Percentiles rank a stretch among this genome's conserved stretches.
phyloP scores from a whole-genome alignment of 2,329 filamentous ascomycete genomes.

The Leptographium wingfieldii region DNA sequence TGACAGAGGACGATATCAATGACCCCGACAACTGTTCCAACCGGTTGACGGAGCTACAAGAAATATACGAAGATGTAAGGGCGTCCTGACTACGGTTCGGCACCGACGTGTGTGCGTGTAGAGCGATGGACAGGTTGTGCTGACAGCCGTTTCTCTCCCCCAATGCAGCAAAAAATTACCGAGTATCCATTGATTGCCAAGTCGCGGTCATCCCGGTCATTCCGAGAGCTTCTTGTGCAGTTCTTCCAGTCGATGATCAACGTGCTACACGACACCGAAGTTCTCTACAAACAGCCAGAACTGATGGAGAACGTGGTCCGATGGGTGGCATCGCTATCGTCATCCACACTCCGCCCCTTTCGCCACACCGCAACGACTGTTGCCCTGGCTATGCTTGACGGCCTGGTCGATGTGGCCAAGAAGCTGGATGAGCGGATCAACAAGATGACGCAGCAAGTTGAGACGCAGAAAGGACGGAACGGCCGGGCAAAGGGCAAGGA shows the following conservation, averaged over 20 bases:
- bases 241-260: slow-evolving; percentile 71
- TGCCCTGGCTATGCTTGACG: slow-evolving; percentile 64
- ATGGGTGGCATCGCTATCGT: slow-evolving; percentile 87
- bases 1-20: slow-evolving; percentile 72
- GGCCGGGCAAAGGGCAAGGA: slow-evolving; percentile 53
- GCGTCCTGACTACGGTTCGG: too few relatives aligned
- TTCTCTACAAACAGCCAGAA: slow-evolving; percentile 63
- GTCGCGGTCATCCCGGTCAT: slow-evolving; percentile 61
- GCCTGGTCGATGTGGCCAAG: slow-evolving; percentile 43
- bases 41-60: slow-evolving; percentile 72
- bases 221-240: slow-evolving; percentile 62
- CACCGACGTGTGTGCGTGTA: background rate
- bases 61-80: slow-evolving; percentile 67
- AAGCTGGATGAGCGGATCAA: slow-evolving; percentile 47
- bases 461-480: slow-evolving; percentile 59
- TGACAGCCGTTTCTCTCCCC: background rate
- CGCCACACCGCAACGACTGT: slow-evolving; percentile 86
- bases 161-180: slow-evolving; percentile 54
- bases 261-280: slow-evolving; percentile 67
- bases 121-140: background rate
- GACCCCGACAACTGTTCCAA: slow-evolving; percentile 79
- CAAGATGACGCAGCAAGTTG: slow-evolving; percentile 64
- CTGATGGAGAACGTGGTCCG: slow-evolving; percentile 80
- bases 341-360: slow-evolving; percentile 76
- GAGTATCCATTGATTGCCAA: slow-evolving; percentile 89